phyloP scores from a whole-genome alignment of 2,329 filamentous ascomycete species.

The Pseudogymnoascus sp. region DNA sequence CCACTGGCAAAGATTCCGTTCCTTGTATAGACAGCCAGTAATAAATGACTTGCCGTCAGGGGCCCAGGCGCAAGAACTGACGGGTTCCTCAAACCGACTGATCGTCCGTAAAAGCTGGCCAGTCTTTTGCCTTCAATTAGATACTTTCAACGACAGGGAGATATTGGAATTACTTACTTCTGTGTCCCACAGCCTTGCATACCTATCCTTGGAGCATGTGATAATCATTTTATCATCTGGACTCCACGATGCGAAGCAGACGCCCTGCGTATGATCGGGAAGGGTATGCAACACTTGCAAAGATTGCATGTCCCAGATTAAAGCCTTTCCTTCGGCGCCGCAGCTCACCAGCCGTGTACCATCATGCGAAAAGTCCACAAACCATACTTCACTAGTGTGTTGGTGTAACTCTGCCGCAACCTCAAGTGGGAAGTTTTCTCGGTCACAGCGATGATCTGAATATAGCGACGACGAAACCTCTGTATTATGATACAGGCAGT shows the following conservation, averaged over 20 bases:
- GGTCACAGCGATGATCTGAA: constrained; percentile 77
- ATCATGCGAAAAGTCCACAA: constrained; percentile 81
- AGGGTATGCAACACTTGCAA: constrained; percentile 59
- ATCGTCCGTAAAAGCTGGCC: constrained; percentile 58
- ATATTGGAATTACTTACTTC: constrained; percentile 41
- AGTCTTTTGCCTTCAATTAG: constrained; percentile 37
- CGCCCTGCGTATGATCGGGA: constrained; percentile 58
- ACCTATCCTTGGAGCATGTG: constrained; percentile 69
- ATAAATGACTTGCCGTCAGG: constrained; percentile 71
- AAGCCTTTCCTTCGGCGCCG: constrained; percentile 64
- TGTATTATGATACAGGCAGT: constrained; percentile 84
- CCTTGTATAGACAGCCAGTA: constrained; percentile 66
- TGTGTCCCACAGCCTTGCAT: constrained; percentile 68
- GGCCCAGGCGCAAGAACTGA: constrained; percentile 86
- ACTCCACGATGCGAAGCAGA: constrained; percentile 83
- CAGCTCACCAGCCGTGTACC: constrained; percentile 76
- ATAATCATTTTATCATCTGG: constrained; percentile 83
- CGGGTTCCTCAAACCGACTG: constrained; percentile 69
- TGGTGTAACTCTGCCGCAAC: constrained; percentile 62
- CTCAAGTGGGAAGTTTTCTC: constrained; percentile 68
- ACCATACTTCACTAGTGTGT: constrained; percentile 82
- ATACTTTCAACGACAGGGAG: neutral
- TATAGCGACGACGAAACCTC: constrained; percentile 74
- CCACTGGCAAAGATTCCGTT: constrained; percentile 63
- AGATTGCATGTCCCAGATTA: constrained; percentile 72